A percentile compares a stretch with the other conserved stretches of the same genome.
Evolutionary conservation across 768 basidiomycete species (phyloP).

Genomic region (Hericium coralloides): DNA sequence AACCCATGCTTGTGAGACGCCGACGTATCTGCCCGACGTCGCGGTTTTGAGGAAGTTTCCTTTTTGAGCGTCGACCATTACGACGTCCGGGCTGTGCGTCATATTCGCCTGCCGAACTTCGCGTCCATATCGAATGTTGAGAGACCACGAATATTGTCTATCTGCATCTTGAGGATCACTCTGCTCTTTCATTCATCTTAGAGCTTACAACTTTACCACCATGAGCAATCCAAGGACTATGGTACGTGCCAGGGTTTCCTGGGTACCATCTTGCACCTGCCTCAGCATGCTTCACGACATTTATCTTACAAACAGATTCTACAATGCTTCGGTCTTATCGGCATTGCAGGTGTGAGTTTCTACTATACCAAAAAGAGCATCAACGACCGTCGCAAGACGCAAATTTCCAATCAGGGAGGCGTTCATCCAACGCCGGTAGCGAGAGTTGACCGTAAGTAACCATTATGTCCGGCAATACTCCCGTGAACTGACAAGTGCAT

Average conservation of each 20-base stretch:
- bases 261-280: neutral
- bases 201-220: neutral
- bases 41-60: too few relatives aligned
- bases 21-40: too few relatives aligned
- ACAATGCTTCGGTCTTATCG: conserved; percentile 27
- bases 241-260: neutral
- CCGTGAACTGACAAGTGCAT: neutral
- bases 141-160: too few relatives aligned
- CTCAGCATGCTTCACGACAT: neutral
- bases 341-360: conserved; percentile 29
- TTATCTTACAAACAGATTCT: conserved; percentile 16
- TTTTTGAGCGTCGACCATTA: too few relatives aligned
- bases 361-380: conserved; percentile 29
- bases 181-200: too few relatives aligned
- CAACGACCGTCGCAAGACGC: conserved; percentile 25
- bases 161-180: too few relatives aligned
- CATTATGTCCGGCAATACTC: neutral
- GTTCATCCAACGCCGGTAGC: neutral
- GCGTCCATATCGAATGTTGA: too few relatives aligned
- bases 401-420: too few relatives aligned
- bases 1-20: too few relatives aligned
- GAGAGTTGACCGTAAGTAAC: neutral
- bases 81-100: too few relatives aligned
- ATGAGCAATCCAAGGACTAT: neutral
- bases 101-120: too few relatives aligned